A percentile compares a stretch with the other conserved stretches of the same genome.
Conservation (phyloP, 345 rosid species). For the Lenwebbia sp. region DNA sequence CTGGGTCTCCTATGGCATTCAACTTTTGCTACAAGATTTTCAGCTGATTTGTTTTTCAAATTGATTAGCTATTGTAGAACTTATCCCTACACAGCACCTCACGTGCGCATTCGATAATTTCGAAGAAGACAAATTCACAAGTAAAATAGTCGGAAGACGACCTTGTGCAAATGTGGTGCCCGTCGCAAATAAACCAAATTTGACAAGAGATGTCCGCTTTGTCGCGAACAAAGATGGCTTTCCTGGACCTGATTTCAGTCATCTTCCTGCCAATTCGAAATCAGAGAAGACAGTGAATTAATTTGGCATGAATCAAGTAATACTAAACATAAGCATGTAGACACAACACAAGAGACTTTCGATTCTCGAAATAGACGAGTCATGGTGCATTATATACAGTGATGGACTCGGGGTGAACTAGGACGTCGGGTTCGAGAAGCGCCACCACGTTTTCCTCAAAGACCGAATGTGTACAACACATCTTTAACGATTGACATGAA, state of each 20-base stretch:
- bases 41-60: background rate
- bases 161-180: background rate
- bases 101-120: rapidly evolving
- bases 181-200: background rate
- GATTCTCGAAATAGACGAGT: background rate
- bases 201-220: background rate
- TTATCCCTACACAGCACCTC: background rate
- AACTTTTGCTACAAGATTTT: background rate
- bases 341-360: background rate
- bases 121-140: background rate
- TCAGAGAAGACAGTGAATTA: background rate
- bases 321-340: background rate
- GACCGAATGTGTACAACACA: background rate
- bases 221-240: background rate
- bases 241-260: background rate
- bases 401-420: background rate
- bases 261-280: background rate
- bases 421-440: background rate
- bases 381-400: background rate
- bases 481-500: background rate
- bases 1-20: background rate
- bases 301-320: background rate
- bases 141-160: background rate
- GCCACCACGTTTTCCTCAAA: background rate
- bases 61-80: background rate